These are phyloP conservation scores for Cardiospermum halicacabum DNA, from an alignment of 345 rosid species.

Conservation along the genomic window DNA sequence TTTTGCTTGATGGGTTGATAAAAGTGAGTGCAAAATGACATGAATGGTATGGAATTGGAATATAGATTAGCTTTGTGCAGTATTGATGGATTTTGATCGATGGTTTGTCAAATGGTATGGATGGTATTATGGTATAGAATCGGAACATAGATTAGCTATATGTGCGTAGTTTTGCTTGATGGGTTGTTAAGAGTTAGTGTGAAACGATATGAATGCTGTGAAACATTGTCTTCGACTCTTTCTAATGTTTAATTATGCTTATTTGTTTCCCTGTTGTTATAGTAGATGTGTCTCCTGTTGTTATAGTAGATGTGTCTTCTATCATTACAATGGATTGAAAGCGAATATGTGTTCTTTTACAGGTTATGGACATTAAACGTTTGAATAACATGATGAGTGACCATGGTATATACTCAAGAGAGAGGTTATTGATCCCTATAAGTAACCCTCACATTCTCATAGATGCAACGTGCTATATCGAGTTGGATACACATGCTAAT, in stretches of 20 bases:
- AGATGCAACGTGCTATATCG: slow-evolving; percentile 67
- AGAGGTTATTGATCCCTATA: slow-evolving; percentile 77
- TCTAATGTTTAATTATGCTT: neutral
- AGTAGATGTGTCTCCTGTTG: no score
- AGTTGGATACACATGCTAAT: slow-evolving; percentile 64
- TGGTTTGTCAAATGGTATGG: no score
- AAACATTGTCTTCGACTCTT: neutral
- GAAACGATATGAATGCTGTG: neutral
- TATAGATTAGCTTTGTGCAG: no score
- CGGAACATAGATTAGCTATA: no score
- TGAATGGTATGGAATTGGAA: no score
- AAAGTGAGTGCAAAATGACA: no score
- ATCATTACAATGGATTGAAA: neutral
- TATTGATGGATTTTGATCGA: no score
- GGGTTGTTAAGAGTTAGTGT: neutral
- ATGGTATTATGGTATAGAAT: no score
- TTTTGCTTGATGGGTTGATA: no score
- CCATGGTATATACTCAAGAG: slow-evolving; percentile 79
- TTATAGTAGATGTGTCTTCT: neutral
- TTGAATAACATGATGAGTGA: slow-evolving; percentile 92
- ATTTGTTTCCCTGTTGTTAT: neutral
- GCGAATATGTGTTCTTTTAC: neutral
- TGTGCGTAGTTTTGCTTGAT: no score
- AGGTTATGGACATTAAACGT: slow-evolving; percentile 81
- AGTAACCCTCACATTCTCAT: slow-evolving; percentile 56